A percentile compares a stretch with the other conserved stretches of the same genome.
Conservation (phyloP, 2,329 filamentous ascomycete species). For the Cladosporium sp. region DNA sequence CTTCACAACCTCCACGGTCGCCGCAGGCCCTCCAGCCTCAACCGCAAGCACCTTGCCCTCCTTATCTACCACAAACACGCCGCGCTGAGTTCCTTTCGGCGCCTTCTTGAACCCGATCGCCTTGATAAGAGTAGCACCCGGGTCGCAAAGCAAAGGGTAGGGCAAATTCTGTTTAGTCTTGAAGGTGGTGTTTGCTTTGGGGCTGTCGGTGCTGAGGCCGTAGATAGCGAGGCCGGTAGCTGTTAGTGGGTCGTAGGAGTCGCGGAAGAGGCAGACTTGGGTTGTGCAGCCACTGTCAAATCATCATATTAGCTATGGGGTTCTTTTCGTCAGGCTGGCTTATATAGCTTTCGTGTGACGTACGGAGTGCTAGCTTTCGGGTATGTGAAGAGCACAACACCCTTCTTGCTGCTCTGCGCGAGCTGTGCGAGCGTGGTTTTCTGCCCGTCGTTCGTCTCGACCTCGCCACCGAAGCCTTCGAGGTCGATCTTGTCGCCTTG, state of each 20-base stretch:
- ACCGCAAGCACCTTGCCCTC: constrained; percentile 75
- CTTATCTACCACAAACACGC: constrained; percentile 74
- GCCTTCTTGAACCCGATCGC: constrained; percentile 90
- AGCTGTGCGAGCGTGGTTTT: constrained; percentile 79
- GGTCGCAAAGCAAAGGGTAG: constrained; percentile 87
- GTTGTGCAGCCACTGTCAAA: constrained; percentile 70
- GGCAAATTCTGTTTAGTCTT: constrained; percentile 87
- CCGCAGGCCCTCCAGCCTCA: constrained; percentile 73
- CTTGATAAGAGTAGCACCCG: constrained; percentile 69
- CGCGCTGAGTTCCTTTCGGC: constrained; percentile 77
- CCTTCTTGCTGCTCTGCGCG: constrained; percentile 78
- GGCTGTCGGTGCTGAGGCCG: constrained; percentile 82
- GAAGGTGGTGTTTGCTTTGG: constrained; percentile 92
- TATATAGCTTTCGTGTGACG: constrained; percentile 38
- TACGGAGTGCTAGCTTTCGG: constrained; percentile 85
- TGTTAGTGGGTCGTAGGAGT: constrained; percentile 75
- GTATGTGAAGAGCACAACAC: constrained; percentile 92
- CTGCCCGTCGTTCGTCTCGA: constrained; percentile 82
- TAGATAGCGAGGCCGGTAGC: constrained; percentile 82
- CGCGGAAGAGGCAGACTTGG: constrained; percentile 91
- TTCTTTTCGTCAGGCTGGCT: constrained; percentile 66
- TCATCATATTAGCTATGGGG: not conserved
- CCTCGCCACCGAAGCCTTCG: constrained; percentile 63
- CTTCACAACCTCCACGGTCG: constrained; percentile 75
- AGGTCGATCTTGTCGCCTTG: constrained; percentile 58